Base-by-base conservation (phyloP, 148 eudicot species). In the Rhododendron molle region DNA sequence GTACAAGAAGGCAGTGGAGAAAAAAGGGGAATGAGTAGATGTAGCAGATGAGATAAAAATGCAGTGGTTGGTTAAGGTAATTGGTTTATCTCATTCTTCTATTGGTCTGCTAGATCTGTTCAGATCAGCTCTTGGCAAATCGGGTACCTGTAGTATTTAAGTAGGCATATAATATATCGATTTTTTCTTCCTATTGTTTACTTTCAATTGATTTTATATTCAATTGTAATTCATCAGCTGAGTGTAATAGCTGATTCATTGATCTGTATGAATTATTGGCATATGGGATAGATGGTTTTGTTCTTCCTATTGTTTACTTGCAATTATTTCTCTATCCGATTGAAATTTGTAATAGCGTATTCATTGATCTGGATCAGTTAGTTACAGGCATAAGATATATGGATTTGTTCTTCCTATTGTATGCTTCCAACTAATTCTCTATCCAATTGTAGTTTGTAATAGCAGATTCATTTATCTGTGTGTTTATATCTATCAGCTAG, bases 1-100 rank as follows among this genome's bases (percentile, higher is more conserved):
- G 87, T 89, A 73, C 80, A 76, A 92, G 89, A 69, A 91, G 89
- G 86, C 20, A 6, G 18, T 76, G 11, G 83, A 47, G 87, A 82
- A 83, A 84, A 74, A 90, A 76, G 85, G 7, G 34, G 82, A 40
- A 11, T 78, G 49, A 79, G 86, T 54, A 73, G 71, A 18, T n/a
- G 44, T 20, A 49, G 65, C 83, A 7, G 54, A 62, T 65, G 58
- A 44, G 5, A 4, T 43, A 2, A 21, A 67, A 14, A 26, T 50
- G 26, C n/a, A 1, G 18, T 58, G 77, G 67, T 44, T 78, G 67
- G 74, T 67, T 54, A 44, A 60, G 77, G 81, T 60, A 32, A 50
- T 65, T 74, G 12, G 81, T 83, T 83, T 76, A 43, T 43, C 72
- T 46, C 44, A 36, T 58, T 76, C 52, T 46, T 56, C 11, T 15